Conservation (phyloP, 768 basidiomycete species). For the Lanmaoa rubissima region DNA sequence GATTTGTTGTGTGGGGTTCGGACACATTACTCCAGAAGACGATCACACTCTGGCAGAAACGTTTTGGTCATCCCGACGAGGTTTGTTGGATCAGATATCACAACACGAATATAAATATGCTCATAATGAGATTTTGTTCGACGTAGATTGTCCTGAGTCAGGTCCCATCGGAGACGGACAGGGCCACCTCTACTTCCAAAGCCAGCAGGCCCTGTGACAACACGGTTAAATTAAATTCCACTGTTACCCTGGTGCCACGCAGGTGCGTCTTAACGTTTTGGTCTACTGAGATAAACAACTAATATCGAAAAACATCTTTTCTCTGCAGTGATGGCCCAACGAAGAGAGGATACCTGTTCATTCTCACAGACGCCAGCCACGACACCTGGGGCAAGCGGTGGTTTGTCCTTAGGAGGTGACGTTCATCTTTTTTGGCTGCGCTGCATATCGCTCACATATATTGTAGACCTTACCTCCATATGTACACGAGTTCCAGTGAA, state of each 20-base stretch:
- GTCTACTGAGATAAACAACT: not conserved
- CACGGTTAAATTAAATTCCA: constrained; percentile 64
- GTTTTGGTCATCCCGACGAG: constrained; percentile 72
- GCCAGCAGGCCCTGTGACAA: constrained; percentile 42
- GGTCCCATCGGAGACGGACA: constrained; percentile 59
- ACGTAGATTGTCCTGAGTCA: constrained; percentile 76
- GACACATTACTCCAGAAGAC: constrained; percentile 65
- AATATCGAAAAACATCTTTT: constrained; percentile 1
- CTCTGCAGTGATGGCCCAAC: constrained; percentile 67
- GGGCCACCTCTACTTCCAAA: constrained; percentile 11
- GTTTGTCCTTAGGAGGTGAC: constrained; percentile 84
- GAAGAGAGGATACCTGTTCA: constrained; percentile 80
- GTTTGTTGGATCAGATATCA: constrained; percentile 41
- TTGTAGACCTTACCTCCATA: constrained; percentile 81
- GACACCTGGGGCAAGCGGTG: constrained; percentile 81
- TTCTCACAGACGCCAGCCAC: constrained; percentile 77
- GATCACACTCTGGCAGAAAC: constrained; percentile 80
- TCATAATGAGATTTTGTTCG: constrained; percentile 16
- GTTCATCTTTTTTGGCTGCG: not conserved
- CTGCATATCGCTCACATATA: constrained; percentile 2
- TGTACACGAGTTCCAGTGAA: constrained; percentile 84
- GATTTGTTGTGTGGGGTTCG: constrained; percentile 59
- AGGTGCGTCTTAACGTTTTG: constrained; percentile 45
- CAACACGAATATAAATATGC: not conserved
- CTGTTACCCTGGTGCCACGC: constrained; percentile 69